Base-by-base conservation (phyloP, 352 stramenopile species). In the Globisporangium viniferum region DNA sequence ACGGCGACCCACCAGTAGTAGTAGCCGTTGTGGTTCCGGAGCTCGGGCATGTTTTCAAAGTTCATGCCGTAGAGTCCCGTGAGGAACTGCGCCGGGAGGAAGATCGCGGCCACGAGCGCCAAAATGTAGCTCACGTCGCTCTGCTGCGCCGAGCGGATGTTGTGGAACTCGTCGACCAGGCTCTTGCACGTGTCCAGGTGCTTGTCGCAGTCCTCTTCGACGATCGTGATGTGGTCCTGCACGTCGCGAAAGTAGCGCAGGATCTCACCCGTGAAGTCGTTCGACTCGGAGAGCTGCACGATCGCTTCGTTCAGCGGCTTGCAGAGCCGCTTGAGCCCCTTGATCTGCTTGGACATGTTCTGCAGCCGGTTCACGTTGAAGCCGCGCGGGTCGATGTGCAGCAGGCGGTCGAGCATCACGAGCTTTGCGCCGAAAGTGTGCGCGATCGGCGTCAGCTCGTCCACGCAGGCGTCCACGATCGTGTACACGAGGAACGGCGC, bases 51-150 rank as follows among this genome's bases (percentile, higher is more conserved):
- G 62, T 90, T 78, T 33, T 81, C 77, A 65, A 95, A 97, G 76
- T 97, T 97, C 89, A 97, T 97, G 53, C 89, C 89, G 63, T 95
- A 95, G 9, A 97, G 66, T 20, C 85, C 84, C n/a, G 89, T 94
- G 35, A 96, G 80, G 70, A 97, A 97, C 70, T 95, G 88, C 24
- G 85, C 89, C 2, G 89, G 89, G 33, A 97, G 62, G 35, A 94
- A 94, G 35, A 94, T 78, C 4, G 89, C 90, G 4, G 88, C 87
- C 8, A 97, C 81, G 3, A 97, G 76, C 35, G 89, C 91, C 41
- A 96, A 68, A n/a, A 83, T 75, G 67, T 90, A 94, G 67, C 80
- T 93, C 67, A 93, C 85, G 67, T 92, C 81, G 67, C 73, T 91
- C 57, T 94, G 86, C 59, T 88, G 78, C 3, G 74, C 62, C 2